phyloP scores from a whole-genome alignment of 2,329 filamentous ascomycete species.

The Alternaria ethzedia region DNA sequence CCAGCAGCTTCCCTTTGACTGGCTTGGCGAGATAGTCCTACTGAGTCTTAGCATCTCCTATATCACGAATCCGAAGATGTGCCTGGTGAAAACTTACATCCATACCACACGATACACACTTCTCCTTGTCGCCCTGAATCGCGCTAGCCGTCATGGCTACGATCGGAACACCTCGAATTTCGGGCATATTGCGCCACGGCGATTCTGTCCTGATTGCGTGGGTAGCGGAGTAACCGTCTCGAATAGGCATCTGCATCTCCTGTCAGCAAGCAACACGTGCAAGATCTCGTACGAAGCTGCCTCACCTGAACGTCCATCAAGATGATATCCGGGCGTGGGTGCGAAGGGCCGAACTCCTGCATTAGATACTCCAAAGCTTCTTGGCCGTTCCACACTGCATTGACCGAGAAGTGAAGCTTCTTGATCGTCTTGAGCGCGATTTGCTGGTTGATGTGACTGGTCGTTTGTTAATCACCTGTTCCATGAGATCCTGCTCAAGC shows the following conservation, averaged over 20 bases:
- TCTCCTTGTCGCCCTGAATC: conserved; percentile 77
- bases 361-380: conserved; percentile 77
- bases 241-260: conserved; percentile 53
- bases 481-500: neutral
- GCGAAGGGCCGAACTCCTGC: conserved; percentile 57
- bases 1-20: conserved; percentile 70
- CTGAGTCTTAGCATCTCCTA: conserved; percentile 25
- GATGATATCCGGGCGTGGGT: conserved; percentile 73
- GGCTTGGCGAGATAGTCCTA: conserved; percentile 55
- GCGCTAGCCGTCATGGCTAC: conserved; percentile 84
- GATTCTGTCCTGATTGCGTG: conserved; percentile 72
- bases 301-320: conserved; percentile 81
- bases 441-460: conserved; percentile 69
- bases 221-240: conserved; percentile 80
- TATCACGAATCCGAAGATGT: conserved; percentile 10
- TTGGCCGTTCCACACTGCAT: conserved; percentile 77
- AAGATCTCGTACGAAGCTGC: neutral
- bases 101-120: conserved; percentile 75
- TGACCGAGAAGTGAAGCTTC: conserved; percentile 74
- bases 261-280: neutral
- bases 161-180: conserved; percentile 69
- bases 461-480: conserved; percentile 8
- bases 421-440: conserved; percentile 77
- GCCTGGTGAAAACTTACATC: conserved; percentile 53
- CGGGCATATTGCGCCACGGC: conserved; percentile 66